phyloP scores from a whole-genome alignment of 306 rosid genomes.

The Cicer judaicum region DNA sequence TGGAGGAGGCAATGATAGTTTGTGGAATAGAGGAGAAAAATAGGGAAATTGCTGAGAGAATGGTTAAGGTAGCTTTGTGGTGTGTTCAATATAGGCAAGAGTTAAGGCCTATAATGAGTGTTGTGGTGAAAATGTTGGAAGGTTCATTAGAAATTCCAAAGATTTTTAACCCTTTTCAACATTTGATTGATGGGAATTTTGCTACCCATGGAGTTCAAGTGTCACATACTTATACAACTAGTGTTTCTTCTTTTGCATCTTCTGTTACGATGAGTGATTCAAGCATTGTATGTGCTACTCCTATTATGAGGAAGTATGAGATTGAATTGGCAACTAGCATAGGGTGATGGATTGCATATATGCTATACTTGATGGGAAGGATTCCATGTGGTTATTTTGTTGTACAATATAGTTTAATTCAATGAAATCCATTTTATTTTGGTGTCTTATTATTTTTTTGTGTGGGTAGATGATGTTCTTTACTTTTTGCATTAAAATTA shows the following conservation, averaged over 20 bases:
- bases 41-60: constrained; percentile 46
- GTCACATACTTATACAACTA: constrained; percentile 22
- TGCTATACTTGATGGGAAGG: background rate
- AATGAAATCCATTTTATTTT: too few relatives aligned
- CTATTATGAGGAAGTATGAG: constrained; percentile 40
- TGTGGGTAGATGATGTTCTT: too few relatives aligned
- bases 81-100: constrained; percentile 61
- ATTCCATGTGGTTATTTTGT: background rate
- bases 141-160: constrained; percentile 53
- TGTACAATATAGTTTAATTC: too few relatives aligned
- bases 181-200: constrained; percentile 24
- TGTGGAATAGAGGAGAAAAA: constrained; percentile 53
- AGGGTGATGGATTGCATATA: constrained; percentile 6
- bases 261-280: constrained; percentile 26
- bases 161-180: constrained; percentile 53
- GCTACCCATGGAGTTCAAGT: background rate
- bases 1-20: constrained; percentile 25
- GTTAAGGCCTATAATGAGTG: constrained; percentile 58
- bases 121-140: constrained; percentile 65
- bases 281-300: constrained; percentile 37
- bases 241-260: constrained; percentile 8
- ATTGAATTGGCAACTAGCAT: constrained; percentile 42
- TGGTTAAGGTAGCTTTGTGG: constrained; percentile 51
- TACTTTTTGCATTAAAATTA: too few relatives aligned
- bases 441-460: too few relatives aligned